Conservation (phyloP, 2,329 filamentous ascomycete species). For the Nemania sp. region DNA sequence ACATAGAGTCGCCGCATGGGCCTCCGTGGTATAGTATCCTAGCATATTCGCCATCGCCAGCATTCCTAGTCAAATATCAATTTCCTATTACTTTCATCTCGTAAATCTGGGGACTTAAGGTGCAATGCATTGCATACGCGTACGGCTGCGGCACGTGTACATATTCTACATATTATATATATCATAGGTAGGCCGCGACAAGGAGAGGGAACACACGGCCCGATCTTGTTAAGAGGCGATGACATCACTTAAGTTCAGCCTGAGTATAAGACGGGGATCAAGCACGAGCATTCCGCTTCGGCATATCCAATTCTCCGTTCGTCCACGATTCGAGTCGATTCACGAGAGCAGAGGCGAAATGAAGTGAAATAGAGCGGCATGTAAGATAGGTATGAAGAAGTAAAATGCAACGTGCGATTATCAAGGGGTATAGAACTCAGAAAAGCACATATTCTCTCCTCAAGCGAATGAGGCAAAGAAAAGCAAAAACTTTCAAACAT, state of each 20-base stretch:
- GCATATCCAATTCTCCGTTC: slow-evolving; percentile 15
- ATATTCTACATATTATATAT: not conserved
- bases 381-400: not conserved
- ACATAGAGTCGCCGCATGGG: not conserved
- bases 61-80: slow-evolving; percentile 6
- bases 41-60: slow-evolving; percentile 12
- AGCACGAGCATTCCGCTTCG: slow-evolving; percentile 18
- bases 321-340: slow-evolving; percentile 8
- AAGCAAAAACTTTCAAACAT: slow-evolving; percentile 10
- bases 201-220: slow-evolving; percentile 27
- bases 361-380: not conserved
- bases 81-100: slow-evolving; percentile 12
- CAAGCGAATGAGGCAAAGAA: not conserved
- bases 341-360: not conserved
- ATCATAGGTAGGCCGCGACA: not conserved
- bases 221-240: slow-evolving; percentile 5
- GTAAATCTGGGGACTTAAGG: slow-evolving; percentile 23
- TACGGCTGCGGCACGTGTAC: slow-evolving; percentile 34
- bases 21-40: slow-evolving; percentile 1
- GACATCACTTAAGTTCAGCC: slow-evolving; percentile 36
- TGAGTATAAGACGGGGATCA: slow-evolving; percentile 29
- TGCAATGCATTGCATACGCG: slow-evolving; percentile 33
- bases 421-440: slow-evolving; percentile 40
- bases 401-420: slow-evolving; percentile 35
- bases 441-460: slow-evolving; percentile 36